Percentiles rank a stretch among this genome's conserved stretches.
phyloP scores from a whole-genome alignment of 768 basidiomycete genomes.

The Suillus decipiens region DNA sequence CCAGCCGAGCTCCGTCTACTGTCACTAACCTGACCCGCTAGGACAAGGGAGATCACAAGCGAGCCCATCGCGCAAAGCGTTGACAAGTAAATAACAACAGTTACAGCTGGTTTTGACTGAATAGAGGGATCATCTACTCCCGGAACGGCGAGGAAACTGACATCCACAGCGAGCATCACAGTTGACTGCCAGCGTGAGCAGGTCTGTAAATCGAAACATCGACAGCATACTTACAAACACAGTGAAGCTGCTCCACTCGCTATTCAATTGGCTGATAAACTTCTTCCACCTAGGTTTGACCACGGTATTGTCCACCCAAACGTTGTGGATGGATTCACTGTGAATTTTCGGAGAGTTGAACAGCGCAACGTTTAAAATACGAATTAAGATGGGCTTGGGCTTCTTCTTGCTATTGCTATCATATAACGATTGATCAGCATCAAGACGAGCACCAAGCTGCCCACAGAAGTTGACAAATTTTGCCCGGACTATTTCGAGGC shows the following conservation, averaged over 20 bases:
- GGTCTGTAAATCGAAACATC: not conserved
- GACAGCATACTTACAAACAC: constrained; percentile 41
- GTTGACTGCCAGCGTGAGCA: constrained; percentile 37
- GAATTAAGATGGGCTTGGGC: not conserved
- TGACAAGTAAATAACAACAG: constrained; percentile 41
- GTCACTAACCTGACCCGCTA: constrained; percentile 38
- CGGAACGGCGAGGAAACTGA: constrained; percentile 54
- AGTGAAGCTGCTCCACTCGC: constrained; percentile 50
- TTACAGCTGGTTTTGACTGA: constrained; percentile 22
- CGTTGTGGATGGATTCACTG: constrained; percentile 39
- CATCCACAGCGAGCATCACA: constrained; percentile 53
- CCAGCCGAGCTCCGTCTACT: constrained; percentile 22
- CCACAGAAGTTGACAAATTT: constrained; percentile 40
- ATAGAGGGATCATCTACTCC: constrained; percentile 29
- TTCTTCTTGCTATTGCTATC: not conserved
- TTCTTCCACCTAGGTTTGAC: constrained; percentile 40
- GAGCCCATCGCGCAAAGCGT: constrained; percentile 36
- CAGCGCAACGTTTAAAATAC: constrained; percentile 27
- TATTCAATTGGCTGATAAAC: constrained; percentile 41
- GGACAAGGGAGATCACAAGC: constrained; percentile 37
- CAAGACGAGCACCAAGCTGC: constrained; percentile 38
- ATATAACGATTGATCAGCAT: constrained; percentile 28
- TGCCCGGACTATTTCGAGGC: constrained; percentile 22
- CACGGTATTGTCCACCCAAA: constrained; percentile 48
- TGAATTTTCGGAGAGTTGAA: constrained; percentile 50